Evolutionary conservation across 2,329 filamentous ascomycete genomes (phyloP), one percentile per base, ranked within the genome.

Genomic region (Amauroascus verrucosus): DNA sequence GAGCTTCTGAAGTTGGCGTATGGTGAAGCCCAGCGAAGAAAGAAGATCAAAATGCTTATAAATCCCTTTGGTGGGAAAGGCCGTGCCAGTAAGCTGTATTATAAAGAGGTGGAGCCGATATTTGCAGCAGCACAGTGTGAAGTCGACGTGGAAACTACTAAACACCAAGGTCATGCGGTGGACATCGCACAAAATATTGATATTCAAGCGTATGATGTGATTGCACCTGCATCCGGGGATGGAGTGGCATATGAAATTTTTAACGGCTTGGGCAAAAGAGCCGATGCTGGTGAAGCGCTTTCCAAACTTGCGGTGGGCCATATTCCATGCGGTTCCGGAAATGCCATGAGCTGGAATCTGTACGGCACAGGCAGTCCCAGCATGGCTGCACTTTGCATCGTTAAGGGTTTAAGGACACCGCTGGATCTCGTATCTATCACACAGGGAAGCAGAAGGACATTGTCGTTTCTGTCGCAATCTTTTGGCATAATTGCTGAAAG

Each of bases 21-120:
- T 63, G 84, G 74, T 53, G 72, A 74, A 6, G 78, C 85, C 1
- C 81, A 85, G 62, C 78, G 77, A 51, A 78, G 76, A 54, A 93
- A 89, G 68, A 82, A 88, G 45, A 83, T 93, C 58, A 95, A 93
- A 67, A 83, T 97, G 11, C 74, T 97, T 41, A 78, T 98, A 57
- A 98, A 98, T 67, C 93, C 93, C 0, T 85, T 90, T 62, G 88
- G 89, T 13, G 93, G 93, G 0, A 86, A 88, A 40, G 91, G 91
- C 14, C 73, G 74, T 38, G 91, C 89, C 1, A 72, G 80, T 57
- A 85, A 81, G 64, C 77, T 83, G 58, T 97, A 89, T 78, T 73
- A 82, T 54, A 78, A 77, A 43, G 78, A 91, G 58, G 85, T 90
- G 44, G 83, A 84, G 63, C 90, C 91, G 7, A 78, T 98, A 32